Base-by-base conservation (phyloP, 352 stramenopile species). In the Phytophthora idaei region DNA sequence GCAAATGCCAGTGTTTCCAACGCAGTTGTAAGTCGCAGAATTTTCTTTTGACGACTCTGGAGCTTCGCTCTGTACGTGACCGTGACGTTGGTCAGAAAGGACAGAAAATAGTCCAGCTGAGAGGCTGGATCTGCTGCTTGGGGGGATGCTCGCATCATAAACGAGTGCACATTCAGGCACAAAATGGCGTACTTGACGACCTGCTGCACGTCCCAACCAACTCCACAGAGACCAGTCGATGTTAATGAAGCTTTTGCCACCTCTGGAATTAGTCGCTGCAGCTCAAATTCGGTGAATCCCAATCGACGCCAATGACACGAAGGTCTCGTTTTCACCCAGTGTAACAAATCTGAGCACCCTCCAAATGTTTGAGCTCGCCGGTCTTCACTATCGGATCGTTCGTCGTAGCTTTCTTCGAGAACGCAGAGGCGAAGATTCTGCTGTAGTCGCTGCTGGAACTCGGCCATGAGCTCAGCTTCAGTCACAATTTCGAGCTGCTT, bases 401-500 rank as follows among this genome's bases (percentile, higher is more conserved):
- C 44, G 14, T n/a, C 36, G 0, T 54, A 28, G 6, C 7, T 49
- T 36, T 71, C 62, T 15, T 71, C 60, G 5, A 86, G 57, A 14
- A 90, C 41, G 12, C 75, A 86, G 0, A 90, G 27, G 3, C 82
- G 80, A 7, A 90, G 42, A 31, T 89, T 83, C 14, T 68, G 51
- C 27, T 71, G 62, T 3, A 88, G 41, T 8, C 69, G 65, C 6
- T 59, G 51, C 10, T 65, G 67, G 17, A 86, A 76, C 27, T 82
- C 65, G 2, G 29, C 34, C 44, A 80, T 41, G 0, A 79, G 59
- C 8, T 83, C 66, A 2, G 47, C 15, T 14, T 85, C 72, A 1
- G 74, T 77, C 27, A 81, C 52, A 15, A 85, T 27, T 25, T 76
- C 59, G 5, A 89, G 67, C 11, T 69, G 32, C 0, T 49, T 54